phyloP scores from a whole-genome alignment of 768 basidiomycete species.

The Russula abietina region DNA sequence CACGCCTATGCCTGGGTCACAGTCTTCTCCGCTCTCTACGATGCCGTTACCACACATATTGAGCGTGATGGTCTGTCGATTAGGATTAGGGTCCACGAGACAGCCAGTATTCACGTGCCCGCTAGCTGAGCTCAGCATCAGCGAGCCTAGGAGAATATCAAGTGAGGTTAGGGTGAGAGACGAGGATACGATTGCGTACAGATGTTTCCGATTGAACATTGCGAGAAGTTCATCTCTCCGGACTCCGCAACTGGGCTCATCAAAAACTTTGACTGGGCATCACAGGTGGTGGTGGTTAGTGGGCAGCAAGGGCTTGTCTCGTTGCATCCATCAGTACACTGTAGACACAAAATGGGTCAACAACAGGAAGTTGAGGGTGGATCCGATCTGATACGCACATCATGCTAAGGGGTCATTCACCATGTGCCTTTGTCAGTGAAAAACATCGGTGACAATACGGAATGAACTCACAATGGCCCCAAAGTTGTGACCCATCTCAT shows the following conservation, averaged over 20 bases:
- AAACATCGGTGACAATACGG: conserved; percentile 17
- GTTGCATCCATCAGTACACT: conserved; percentile 66
- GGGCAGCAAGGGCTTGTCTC: conserved; percentile 57
- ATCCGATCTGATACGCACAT: conserved; percentile 36
- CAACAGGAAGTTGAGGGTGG: conserved; percentile 1
- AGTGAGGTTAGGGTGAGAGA: conserved; percentile 1
- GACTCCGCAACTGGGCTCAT: conserved; percentile 75
- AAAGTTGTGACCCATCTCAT: conserved; percentile 85
- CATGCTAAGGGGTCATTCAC: conserved; percentile 39
- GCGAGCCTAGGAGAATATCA: conserved; percentile 42
- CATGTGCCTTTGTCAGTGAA: conserved; percentile 22
- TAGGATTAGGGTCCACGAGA: conserved; percentile 49
- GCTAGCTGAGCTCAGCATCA: conserved; percentile 47
- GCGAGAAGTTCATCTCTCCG: conserved; percentile 66
- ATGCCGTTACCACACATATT: conserved; percentile 83
- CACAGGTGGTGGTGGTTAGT: conserved; percentile 48
- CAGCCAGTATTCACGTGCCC: conserved; percentile 56
- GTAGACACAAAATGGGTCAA: conserved; percentile 16
- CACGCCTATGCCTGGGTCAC: conserved; percentile 67
- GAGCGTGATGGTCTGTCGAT: conserved; percentile 45
- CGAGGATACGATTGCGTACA: conserved; percentile 42
- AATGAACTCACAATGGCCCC: conserved; percentile 67
- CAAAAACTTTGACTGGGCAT: conserved; percentile 63
- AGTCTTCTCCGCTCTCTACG: conserved; percentile 77
- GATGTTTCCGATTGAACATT: conserved; percentile 78